phyloP scores from a whole-genome alignment of 495 filamentous ascomycete genomes.

The Chaetomium fimeti region DNA sequence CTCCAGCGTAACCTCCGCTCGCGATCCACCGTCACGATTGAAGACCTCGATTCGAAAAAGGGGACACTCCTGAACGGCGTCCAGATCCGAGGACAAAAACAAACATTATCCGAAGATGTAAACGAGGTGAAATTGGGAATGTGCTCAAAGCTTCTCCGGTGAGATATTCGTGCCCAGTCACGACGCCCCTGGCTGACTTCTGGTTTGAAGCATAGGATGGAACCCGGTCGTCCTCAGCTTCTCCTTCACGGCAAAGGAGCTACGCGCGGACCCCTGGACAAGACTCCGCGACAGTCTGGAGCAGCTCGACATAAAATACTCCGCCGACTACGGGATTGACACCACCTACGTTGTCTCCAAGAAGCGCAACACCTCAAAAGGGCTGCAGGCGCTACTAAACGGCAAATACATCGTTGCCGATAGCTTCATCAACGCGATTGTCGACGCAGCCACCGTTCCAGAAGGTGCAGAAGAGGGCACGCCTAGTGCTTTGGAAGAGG shows the following conservation, averaged over 20 bases:
- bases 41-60: slow-evolving; percentile 71
- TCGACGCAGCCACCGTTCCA: slow-evolving; percentile 63
- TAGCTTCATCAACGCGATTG: slow-evolving; percentile 64
- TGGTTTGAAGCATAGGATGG: slow-evolving; percentile 69
- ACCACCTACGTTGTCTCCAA: slow-evolving; percentile 88
- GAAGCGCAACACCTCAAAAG: slow-evolving; percentile 86
- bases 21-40: slow-evolving; percentile 63
- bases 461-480: slow-evolving; percentile 55
- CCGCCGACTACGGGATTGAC: slow-evolving; percentile 63
- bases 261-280: slow-evolving; percentile 65
- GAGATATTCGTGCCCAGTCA: slow-evolving; percentile 15
- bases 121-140: slow-evolving; percentile 67
- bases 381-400: slow-evolving; percentile 83
- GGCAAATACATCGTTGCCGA: slow-evolving; percentile 77
- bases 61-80: slow-evolving; percentile 77
- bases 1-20: slow-evolving; percentile 57
- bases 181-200: slow-evolving; percentile 8
- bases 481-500: slow-evolving; percentile 68
- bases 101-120: slow-evolving; percentile 52
- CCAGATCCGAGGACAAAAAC: slow-evolving; percentile 57
- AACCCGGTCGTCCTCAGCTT: slow-evolving; percentile 76
- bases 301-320: slow-evolving; percentile 81
- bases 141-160: slow-evolving; percentile 57
- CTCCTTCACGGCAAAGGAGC: slow-evolving; percentile 73
- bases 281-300: slow-evolving; percentile 65